Conservation (phyloP, 2,329 filamentous ascomycete species). For the Nigrospora sphaerica region DNA sequence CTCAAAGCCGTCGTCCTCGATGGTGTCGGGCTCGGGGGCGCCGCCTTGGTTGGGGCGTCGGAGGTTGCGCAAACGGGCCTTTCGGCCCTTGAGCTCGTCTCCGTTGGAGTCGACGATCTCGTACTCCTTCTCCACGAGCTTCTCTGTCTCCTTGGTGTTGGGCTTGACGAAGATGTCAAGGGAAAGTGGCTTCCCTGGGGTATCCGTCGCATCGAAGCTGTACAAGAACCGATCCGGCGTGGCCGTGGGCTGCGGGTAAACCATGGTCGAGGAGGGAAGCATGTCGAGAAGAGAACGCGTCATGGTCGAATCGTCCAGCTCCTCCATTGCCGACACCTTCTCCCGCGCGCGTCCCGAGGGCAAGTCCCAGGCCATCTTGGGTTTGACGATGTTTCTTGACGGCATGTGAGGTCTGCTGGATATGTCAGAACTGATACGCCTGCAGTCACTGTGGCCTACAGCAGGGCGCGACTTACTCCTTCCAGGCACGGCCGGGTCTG, state of each 20-base stretch:
- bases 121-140: constrained; percentile 39
- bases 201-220: constrained; percentile 32
- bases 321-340: constrained; percentile 24
- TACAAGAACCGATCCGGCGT: constrained; percentile 31
- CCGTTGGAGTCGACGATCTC: constrained; percentile 39
- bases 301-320: constrained; percentile 25
- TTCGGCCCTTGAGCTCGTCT: constrained; percentile 33
- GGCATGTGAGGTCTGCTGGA: constrained; percentile 7
- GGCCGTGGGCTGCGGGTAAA: constrained; percentile 3
- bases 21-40: constrained; percentile 12
- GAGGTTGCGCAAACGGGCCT: constrained; percentile 31
- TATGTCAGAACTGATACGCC: constrained; percentile 2
- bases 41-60: constrained; percentile 21
- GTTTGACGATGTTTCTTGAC: constrained; percentile 31
- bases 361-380: constrained; percentile 12
- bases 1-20: constrained; percentile 36
- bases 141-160: constrained; percentile 32
- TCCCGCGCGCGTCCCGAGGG: constrained; percentile 22
- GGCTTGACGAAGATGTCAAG: constrained; percentile 30
- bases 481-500: constrained; percentile 24
- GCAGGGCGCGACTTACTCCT: constrained; percentile 21
- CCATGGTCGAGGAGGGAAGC: constrained; percentile 15
- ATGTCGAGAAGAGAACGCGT: constrained; percentile 28
- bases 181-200: constrained; percentile 29
- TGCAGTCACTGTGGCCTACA: neutral